A percentile compares a stretch with the other conserved stretches of the same genome.
phyloP scores from a whole-genome alignment of 257 asterid genomes.

The Solanum pimpinellifolium region DNA sequence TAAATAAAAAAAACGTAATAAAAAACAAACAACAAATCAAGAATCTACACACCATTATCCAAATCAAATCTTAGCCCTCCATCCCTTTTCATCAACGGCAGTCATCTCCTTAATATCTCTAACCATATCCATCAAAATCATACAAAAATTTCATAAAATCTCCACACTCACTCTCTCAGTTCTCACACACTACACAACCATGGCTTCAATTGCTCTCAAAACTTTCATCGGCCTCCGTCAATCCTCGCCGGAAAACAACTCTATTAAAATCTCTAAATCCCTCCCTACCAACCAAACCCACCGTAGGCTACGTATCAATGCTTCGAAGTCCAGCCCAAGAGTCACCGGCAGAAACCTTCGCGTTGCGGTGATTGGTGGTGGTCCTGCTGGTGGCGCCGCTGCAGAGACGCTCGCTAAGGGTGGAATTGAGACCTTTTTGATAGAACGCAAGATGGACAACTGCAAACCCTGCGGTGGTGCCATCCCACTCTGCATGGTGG shows the following conservation, averaged over 20 bases:
- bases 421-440: slow-evolving; percentile 67
- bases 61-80: slow-evolving; percentile 36
- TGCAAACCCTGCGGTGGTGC: slow-evolving; percentile 99
- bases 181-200: neutral
- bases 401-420: slow-evolving; percentile 86
- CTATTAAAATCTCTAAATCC: slow-evolving; percentile 13
- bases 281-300: slow-evolving; percentile 4
- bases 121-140: slow-evolving; percentile 59
- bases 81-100: slow-evolving; percentile 27
- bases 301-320: slow-evolving; percentile 31
- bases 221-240: slow-evolving; percentile 88
- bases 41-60: slow-evolving; percentile 41
- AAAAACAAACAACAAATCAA: slow-evolving; percentile 1
- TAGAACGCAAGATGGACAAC: slow-evolving; percentile 81
- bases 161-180: neutral
- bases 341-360: slow-evolving; percentile 81
- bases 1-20: neutral
- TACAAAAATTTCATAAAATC: slow-evolving; percentile 7
- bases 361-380: slow-evolving; percentile 88
- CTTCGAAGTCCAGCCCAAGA: slow-evolving; percentile 70
- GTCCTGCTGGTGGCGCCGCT: slow-evolving; percentile 90
- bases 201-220: slow-evolving; percentile 74
- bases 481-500: slow-evolving; percentile 92
- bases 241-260: slow-evolving; percentile 35
- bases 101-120: slow-evolving; percentile 22